A percentile compares a stretch with the other conserved stretches of the same genome.
Conservation (phyloP, 257 asterid species). For the Capsicum baccatum region DNA sequence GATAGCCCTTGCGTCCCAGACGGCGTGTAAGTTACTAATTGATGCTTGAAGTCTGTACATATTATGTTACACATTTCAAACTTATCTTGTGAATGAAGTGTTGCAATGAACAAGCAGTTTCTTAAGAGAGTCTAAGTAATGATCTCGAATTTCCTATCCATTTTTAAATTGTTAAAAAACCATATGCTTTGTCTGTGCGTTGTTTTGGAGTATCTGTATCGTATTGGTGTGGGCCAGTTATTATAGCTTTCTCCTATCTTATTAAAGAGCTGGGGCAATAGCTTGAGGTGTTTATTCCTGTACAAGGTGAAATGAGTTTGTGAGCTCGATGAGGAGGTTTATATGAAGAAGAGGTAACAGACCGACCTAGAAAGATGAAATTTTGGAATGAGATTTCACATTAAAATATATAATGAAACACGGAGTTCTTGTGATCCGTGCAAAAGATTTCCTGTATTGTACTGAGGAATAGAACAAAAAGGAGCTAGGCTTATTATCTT, state of each 20-base stretch:
- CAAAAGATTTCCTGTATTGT: neutral
- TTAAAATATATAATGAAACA: neutral
- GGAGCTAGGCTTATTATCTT: neutral
- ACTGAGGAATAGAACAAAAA: neutral
- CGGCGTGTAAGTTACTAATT: conserved; percentile 75
- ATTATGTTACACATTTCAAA: neutral
- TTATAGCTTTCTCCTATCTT: neutral
- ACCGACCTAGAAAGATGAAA: neutral
- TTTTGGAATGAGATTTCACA: neutral
- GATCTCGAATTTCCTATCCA: neutral
- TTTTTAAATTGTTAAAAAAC: neutral
- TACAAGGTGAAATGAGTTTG: neutral
- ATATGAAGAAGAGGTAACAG: neutral
- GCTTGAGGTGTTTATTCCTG: neutral
- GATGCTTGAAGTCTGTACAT: neutral
- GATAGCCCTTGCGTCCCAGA: conserved; percentile 80
- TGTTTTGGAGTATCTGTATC: conserved; percentile 6
- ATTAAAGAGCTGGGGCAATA: neutral
- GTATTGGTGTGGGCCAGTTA: neutral
- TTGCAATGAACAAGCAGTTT: neutral
- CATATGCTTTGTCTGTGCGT: neutral
- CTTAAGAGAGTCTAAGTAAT: neutral
- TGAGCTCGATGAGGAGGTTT: neutral
- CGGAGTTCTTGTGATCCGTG: neutral
- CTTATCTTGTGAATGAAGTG: neutral